These are phyloP conservation scores for Amanita inopinata DNA, from an alignment of 768 basidiomycete genomes.

Conservation along the genomic window DNA sequence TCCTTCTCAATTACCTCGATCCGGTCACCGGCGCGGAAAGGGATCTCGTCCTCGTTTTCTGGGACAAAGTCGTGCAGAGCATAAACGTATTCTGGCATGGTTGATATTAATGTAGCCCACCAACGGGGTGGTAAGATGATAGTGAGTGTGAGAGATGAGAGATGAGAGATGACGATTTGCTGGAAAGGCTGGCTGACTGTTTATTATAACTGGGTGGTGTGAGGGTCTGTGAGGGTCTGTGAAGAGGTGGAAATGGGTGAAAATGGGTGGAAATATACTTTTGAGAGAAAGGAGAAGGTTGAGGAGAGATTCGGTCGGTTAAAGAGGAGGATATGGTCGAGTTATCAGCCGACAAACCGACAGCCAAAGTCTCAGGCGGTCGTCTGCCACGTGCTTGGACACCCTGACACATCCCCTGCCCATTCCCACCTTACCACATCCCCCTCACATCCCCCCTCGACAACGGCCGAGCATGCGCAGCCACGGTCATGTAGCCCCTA, in stretches of 20 bases:
- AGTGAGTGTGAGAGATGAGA: background rate
- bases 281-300: background rate
- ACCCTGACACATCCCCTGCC: no score
- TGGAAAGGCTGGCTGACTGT: background rate
- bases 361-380: no score
- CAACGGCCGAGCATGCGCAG: no score
- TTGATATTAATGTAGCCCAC: background rate
- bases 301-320: background rate
- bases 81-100: conserved; percentile 78
- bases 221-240: background rate
- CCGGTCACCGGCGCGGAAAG: conserved; percentile 75
- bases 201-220: no score
- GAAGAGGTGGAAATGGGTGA: background rate
- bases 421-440: no score
- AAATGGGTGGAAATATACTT: background rate
- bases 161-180: background rate
- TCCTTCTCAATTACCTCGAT: conserved; percentile 92
- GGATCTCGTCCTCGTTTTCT: conserved; percentile 90
- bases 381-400: no score
- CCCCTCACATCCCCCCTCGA: no score
- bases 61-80: conserved; percentile 83
- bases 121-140: background rate
- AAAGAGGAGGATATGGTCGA: background rate
- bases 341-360: no score
- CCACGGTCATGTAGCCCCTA: no score